Percentiles rank a stretch among this genome's conserved stretches.
These are phyloP conservation scores for Hibiscus mutabilis DNA, from an alignment of 345 rosid genomes.

Conservation along the genomic window DNA sequence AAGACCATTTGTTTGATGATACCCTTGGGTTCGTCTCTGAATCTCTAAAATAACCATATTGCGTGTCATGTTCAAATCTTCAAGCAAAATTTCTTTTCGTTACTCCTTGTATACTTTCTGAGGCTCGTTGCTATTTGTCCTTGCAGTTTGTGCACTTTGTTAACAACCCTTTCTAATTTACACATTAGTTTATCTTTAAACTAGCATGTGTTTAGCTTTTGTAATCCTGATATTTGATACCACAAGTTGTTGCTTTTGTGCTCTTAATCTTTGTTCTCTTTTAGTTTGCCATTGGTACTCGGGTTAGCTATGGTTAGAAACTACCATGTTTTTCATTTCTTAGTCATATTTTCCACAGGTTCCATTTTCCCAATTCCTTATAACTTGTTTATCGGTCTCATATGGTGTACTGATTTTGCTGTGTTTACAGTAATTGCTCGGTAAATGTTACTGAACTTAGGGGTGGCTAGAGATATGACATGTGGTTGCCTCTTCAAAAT, in stretches of 20 bases:
- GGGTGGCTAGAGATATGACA: slow-evolving; percentile 77
- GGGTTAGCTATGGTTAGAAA: too few species aligned
- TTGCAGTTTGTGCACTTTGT: neutral
- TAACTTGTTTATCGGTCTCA: neutral
- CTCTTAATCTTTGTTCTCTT: too few species aligned
- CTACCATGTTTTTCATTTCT: too few species aligned
- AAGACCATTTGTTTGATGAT: slow-evolving; percentile 78
- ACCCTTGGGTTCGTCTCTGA: slow-evolving; percentile 63
- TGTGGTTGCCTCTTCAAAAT: slow-evolving; percentile 86
- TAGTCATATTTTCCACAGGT: neutral
- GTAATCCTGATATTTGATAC: neutral
- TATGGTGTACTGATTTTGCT: neutral
- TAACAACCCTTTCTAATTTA: neutral
- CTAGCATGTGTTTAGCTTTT: neutral
- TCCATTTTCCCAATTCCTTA: neutral
- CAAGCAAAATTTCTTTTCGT: neutral
- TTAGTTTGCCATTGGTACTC: too few species aligned
- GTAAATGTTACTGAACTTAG: slow-evolving; percentile 50
- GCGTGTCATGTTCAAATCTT: neutral
- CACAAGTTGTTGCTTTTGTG: neutral
- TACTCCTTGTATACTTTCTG: neutral
- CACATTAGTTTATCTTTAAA: neutral
- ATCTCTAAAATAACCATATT: neutral
- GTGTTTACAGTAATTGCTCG: slow-evolving; percentile 44
- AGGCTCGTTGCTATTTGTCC: neutral